Conservation (phyloP, 139 green algal species). For the Chlorella sp. region DNA sequence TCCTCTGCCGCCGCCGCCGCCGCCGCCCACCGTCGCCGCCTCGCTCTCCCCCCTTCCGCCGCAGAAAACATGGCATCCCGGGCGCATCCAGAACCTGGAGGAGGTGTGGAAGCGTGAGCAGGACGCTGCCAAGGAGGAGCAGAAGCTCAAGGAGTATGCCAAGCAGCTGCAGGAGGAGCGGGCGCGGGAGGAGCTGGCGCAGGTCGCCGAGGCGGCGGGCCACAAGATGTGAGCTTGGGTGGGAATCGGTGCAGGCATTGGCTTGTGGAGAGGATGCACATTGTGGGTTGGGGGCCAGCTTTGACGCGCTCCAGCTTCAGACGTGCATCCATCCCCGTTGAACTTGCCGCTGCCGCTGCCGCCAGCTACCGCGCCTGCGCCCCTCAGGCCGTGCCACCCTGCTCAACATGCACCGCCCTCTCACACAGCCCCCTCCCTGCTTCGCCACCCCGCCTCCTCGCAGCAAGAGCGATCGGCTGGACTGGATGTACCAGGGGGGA, state of each 20-base stretch:
- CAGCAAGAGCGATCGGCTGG: constrained; percentile 81
- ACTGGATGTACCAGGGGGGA: constrained; percentile 97
- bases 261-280: background rate
- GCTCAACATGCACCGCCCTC: background rate
- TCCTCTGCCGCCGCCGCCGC: background rate
- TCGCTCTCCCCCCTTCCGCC: background rate
- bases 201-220: constrained; percentile 70
- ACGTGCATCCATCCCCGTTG: too few species aligned
- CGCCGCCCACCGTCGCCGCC: background rate
- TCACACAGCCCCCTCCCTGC: too few species aligned
- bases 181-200: constrained; percentile 77
- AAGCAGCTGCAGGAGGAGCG: constrained; percentile 92
- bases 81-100: constrained; percentile 80
- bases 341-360: too few species aligned
- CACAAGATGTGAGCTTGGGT: constrained; percentile 68
- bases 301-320: background rate
- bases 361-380: too few species aligned
- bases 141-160: constrained; percentile 85
- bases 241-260: too few species aligned
- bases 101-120: constrained; percentile 96
- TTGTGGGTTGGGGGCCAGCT: too few species aligned
- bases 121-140: constrained; percentile 77
- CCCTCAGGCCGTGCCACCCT: too few species aligned
- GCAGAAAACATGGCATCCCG: constrained; percentile 82
- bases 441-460: background rate